Evolutionary conservation across 73 alveolate species (phyloP).

Genomic region (Symbiodinium natans): DNA sequence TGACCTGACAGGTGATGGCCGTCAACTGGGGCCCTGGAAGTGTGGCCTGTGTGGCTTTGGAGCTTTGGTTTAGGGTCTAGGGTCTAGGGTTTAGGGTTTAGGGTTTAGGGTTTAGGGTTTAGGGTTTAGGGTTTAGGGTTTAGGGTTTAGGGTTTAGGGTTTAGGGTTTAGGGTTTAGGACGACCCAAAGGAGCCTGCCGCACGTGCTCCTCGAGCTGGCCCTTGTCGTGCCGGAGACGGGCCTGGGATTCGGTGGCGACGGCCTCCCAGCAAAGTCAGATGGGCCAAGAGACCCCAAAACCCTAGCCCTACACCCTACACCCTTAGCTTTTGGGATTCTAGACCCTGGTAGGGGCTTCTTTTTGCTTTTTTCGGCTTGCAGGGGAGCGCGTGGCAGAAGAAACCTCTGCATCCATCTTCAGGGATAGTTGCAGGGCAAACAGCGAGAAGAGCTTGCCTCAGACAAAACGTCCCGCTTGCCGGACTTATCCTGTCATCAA

Average conservation of each 20-base stretch:
- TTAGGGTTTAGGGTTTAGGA: not conserved
- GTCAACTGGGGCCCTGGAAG: not conserved
- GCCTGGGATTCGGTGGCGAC: slow-evolving; percentile 62
- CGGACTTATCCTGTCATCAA: slow-evolving; percentile 39
- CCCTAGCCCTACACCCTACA: no score
- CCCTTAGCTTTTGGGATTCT: no score
- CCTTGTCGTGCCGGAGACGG: slow-evolving; percentile 90
- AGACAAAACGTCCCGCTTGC: slow-evolving; percentile 29
- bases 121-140: not conserved
- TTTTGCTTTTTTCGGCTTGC: no score
- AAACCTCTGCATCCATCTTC: no score
- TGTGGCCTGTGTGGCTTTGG: not conserved
- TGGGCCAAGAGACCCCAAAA: no score
- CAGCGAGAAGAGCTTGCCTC: slow-evolving; percentile 25
- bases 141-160: no score
- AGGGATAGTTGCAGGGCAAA: no score
- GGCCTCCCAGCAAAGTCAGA: no score
- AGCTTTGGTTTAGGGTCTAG: no score
- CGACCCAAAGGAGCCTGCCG: slow-evolving; percentile 30
- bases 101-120: not conserved
- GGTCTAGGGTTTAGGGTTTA: not conserved
- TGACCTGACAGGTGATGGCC: no score
- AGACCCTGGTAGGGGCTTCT: not conserved
- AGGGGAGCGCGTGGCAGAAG: no score
- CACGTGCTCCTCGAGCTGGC: slow-evolving; percentile 81